Evolutionary conservation across 2,329 filamentous ascomycete genomes (phyloP).

Genomic region (Orbilia brochopaga): DNA sequence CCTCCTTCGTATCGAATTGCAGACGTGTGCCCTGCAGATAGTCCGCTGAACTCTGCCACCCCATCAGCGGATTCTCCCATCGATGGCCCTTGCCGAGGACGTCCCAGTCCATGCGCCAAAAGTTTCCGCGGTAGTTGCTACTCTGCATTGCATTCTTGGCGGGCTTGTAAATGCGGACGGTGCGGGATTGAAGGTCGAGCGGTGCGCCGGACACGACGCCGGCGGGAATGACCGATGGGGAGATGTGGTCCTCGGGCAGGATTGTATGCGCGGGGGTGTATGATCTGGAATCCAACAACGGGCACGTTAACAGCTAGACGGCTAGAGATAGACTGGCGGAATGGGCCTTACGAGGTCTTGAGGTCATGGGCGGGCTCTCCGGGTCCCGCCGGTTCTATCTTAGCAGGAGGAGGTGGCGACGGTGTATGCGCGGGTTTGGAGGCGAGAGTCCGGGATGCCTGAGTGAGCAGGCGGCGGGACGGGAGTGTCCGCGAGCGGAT

Average conservation of each 20-base stretch:
- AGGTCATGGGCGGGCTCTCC: slow-evolving; percentile 38
- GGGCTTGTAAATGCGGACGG: slow-evolving; percentile 92
- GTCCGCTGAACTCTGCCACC: slow-evolving; percentile 96
- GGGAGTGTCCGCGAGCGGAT: slow-evolving; percentile 28
- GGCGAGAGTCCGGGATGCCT: slow-evolving; percentile 28
- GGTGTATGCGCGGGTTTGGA: slow-evolving; percentile 33
- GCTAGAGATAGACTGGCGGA: background rate
- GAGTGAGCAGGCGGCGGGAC: slow-evolving; percentile 31
- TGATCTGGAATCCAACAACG: slow-evolving; percentile 66
- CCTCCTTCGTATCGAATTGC: slow-evolving; percentile 90
- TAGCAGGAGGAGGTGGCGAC: slow-evolving; percentile 34
- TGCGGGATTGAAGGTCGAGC: slow-evolving; percentile 88
- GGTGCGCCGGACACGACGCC: slow-evolving; percentile 90
- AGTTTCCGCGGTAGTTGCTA: slow-evolving; percentile 79
- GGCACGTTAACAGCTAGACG: background rate
- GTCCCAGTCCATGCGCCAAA: slow-evolving; percentile 99
- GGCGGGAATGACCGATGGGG: slow-evolving; percentile 68
- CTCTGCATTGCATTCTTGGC: slow-evolving; percentile 96
- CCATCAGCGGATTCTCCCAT: slow-evolving; percentile 98
- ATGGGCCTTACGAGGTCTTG: slow-evolving; percentile 26
- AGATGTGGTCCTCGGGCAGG: slow-evolving; percentile 77
- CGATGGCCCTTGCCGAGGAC: slow-evolving; percentile 80
- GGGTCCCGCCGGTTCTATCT: slow-evolving; percentile 24
- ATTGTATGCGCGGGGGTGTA: slow-evolving; percentile 90
- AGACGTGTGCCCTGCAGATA: slow-evolving; percentile 92